Conservation (phyloP, 1,139 yeast species). For the Geotrichum reessii region DNA sequence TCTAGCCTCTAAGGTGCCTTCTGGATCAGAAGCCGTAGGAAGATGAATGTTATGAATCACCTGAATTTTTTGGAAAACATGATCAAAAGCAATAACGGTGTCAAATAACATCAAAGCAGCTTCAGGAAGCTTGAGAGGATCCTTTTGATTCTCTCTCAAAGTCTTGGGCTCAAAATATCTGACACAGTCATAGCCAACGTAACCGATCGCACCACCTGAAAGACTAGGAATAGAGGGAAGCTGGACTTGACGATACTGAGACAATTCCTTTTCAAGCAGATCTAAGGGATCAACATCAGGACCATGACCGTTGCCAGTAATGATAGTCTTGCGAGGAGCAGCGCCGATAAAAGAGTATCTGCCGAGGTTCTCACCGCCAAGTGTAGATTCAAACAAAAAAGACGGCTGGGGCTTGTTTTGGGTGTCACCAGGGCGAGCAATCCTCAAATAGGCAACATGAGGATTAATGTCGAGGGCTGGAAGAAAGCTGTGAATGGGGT, state of each 20-base stretch:
- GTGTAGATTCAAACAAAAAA: conserved; percentile 81
- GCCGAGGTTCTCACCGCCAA: conserved; percentile 82
- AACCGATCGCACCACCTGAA: conserved; percentile 96
- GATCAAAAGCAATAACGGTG: conserved; percentile 83
- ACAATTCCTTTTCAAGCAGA: conserved; percentile 67
- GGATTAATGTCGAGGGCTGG: conserved; percentile 78
- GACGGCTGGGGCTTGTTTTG: conserved; percentile 46
- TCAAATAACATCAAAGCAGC: conserved; percentile 89
- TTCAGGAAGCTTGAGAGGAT: conserved; percentile 80
- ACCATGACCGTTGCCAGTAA: conserved; percentile 62
- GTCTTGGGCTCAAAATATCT: conserved; percentile 94
- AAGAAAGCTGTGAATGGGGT: conserved; percentile 73
- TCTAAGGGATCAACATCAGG: conserved; percentile 70
- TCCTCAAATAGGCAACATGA: conserved; percentile 79
- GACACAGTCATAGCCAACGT: conserved; percentile 91
- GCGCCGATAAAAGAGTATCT: conserved; percentile 88
- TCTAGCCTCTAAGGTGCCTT: conserved; percentile 32
- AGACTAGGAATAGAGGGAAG: conserved; percentile 53
- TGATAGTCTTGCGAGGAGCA: conserved; percentile 71
- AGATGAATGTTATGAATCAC: conserved; percentile 72
- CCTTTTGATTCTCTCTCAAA: conserved; percentile 57
- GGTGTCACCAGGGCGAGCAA: conserved; percentile 64
- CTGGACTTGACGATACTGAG: conserved; percentile 58
- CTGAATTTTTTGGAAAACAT: conserved; percentile 88
- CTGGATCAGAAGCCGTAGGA: conserved; percentile 27